phyloP scores from a whole-genome alignment of 768 basidiomycete genomes.

The Mycena latifolia region DNA sequence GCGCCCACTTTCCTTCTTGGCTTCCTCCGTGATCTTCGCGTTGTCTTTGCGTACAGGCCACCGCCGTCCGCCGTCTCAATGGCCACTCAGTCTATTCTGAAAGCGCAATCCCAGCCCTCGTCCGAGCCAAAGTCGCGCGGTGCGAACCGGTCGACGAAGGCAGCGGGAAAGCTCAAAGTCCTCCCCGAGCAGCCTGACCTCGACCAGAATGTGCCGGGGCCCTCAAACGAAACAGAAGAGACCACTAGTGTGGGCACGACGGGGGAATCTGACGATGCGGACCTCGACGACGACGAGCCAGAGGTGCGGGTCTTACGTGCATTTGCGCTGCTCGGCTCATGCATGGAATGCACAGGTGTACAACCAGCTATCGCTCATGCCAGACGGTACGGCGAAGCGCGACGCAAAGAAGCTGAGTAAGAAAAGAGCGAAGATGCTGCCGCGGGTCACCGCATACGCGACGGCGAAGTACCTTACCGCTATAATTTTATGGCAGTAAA shows the following conservation, averaged over 20 bases:
- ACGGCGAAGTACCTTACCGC: constrained; percentile 81
- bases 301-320: constrained; percentile 74
- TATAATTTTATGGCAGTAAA: constrained; percentile 1
- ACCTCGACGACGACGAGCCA: constrained; percentile 71
- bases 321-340: constrained; percentile 36
- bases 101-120: constrained; percentile 19
- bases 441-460: constrained; percentile 96
- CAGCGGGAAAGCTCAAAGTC: constrained; percentile 89
- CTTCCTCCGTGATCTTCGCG: no score
- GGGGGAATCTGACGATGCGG: constrained; percentile 81
- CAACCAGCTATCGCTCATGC: constrained; percentile 93
- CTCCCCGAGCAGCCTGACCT: constrained; percentile 84
- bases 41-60: background rate
- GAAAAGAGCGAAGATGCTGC: constrained; percentile 92
- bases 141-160: constrained; percentile 84
- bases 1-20: no score
- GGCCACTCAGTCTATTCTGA: constrained; percentile 38
- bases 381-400: constrained; percentile 92
- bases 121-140: constrained; percentile 72
- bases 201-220: constrained; percentile 40
- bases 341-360: constrained; percentile 70
- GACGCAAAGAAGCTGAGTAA: constrained; percentile 93
- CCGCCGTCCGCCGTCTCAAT: constrained; percentile 11
- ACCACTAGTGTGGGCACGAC: constrained; percentile 53
- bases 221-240: constrained; percentile 58